Percentiles rank a stretch among this genome's conserved stretches.
These are phyloP conservation scores for Solanum dulcamara DNA, from an alignment of 257 asterid genomes.

Conservation along the genomic window DNA sequence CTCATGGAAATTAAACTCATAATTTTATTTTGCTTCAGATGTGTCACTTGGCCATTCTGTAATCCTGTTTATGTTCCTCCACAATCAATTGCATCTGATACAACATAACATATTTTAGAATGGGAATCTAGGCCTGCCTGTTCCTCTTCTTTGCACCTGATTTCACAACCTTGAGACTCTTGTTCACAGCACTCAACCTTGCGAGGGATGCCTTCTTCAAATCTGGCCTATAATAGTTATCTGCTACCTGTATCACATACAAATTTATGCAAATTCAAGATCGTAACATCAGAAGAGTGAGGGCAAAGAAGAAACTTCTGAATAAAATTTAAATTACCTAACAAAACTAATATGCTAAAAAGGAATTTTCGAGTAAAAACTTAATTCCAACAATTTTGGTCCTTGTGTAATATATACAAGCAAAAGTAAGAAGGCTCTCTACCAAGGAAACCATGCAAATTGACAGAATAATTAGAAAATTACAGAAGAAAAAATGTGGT, in stretches of 20 bases:
- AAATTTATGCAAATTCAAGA: not conserved
- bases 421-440: not conserved
- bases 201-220: constrained; percentile 88
- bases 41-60: too few relatives aligned
- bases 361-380: not conserved
- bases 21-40: too few relatives aligned
- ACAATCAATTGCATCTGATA: not conserved
- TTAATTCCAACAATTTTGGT: not conserved
- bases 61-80: too few relatives aligned
- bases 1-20: too few relatives aligned
- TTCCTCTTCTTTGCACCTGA: constrained; percentile 86
- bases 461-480: not conserved
- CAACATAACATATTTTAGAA: not conserved
- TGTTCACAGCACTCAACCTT: constrained; percentile 62
- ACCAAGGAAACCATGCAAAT: not conserved
- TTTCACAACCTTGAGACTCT: constrained; percentile 79
- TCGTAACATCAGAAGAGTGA: not conserved
- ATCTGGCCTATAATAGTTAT: constrained; percentile 80
- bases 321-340: not conserved
- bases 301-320: not conserved
- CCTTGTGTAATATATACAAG: not conserved
- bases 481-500: not conserved
- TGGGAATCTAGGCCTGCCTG: constrained; percentile 38
- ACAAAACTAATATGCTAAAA: not conserved
- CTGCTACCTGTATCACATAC: constrained; percentile 39